Evolutionary conservation across 2,329 filamentous ascomycete species (phyloP), one percentile per base, ranked within the genome.

Genomic region (Aureobasidium sp.): DNA sequence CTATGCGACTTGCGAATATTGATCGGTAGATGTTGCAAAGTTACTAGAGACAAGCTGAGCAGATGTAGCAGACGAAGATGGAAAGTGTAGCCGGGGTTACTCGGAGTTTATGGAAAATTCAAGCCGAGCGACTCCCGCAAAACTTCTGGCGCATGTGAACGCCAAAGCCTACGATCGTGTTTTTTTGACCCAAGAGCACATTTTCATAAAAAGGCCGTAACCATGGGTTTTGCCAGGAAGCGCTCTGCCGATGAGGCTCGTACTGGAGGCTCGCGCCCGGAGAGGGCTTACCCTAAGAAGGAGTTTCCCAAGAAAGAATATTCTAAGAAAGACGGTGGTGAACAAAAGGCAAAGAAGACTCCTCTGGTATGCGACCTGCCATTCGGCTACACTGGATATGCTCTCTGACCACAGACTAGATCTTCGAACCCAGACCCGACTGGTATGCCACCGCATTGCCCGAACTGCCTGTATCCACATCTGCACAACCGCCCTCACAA

Each of bases 391-490:
- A 9, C 36, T 44, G 47, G 6, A 3, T 66, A 52, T 24, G 8
- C 15, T 41, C 61, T 63, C 70, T 71, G 63, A 74, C 63, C 60
- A 48, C 36, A 60, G 64, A 43, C 43, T 71, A 86, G 84, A 73
- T 78, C 44, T 81, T 88, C 69, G 76, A 80, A 65, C 84, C 86
- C 59, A 80, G 84, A 68, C 81, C 86, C 24, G 87, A 89, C 72
- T 90, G 87, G 87, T 85, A 88, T 72, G 77, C 82, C 36, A 79
- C 81, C 60, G 73, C 80, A 65, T 76, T 88, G 44, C 81, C 85
- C 20, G 64, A 73, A n/a, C 73, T 87, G 39, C 74, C 81, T 41
- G 69, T 67, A 7, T 70, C 77, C 56, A 75, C 81, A 29, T 73
- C 78, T 50, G 74, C 76, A 59, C 74, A 76, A 41, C 71, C 74